These are phyloP conservation scores for Amanita molliuscula DNA, from an alignment of 768 basidiomycete species.

Conservation along the genomic window DNA sequence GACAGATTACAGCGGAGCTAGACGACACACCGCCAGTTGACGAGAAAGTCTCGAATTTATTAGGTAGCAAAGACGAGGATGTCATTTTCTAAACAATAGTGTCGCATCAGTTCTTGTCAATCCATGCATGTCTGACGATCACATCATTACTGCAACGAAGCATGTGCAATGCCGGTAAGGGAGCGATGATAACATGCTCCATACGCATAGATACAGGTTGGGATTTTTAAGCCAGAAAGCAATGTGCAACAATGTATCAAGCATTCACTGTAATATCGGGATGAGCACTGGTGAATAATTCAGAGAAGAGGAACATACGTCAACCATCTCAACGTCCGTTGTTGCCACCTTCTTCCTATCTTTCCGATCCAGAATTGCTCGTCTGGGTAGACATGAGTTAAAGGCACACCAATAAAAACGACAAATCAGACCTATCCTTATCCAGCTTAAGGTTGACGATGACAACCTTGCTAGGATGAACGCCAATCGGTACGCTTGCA, in stretches of 20 bases:
- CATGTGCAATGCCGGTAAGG: background rate
- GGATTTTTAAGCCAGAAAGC: constrained; percentile 33
- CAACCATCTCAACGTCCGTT: constrained; percentile 71
- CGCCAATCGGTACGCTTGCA: constrained; percentile 84
- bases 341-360: constrained; percentile 55
- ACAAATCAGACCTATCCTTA: constrained; percentile 61
- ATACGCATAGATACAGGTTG: constrained; percentile 68
- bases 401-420: background rate
- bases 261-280: constrained; percentile 24
- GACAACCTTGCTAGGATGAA: constrained; percentile 95
- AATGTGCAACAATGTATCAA: constrained; percentile 8
- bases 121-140: background rate
- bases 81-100: constrained; percentile 67
- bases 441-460: constrained; percentile 89
- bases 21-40: constrained; percentile 19
- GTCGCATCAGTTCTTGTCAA: background rate
- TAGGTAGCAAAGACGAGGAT: constrained; percentile 85
- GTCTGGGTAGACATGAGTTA: constrained; percentile 27
- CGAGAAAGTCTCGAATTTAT: constrained; percentile 40
- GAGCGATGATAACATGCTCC: constrained; percentile 27
- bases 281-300: constrained; percentile 7
- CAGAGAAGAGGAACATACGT: constrained; percentile 40
- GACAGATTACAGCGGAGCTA: constrained; percentile 19
- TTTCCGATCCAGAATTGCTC: constrained; percentile 82
- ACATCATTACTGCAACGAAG: background rate